Percentiles rank a stretch among this genome's conserved stretches.
phyloP scores from a whole-genome alignment of 257 asterid genomes.

The Solanum pinnatisectum region DNA sequence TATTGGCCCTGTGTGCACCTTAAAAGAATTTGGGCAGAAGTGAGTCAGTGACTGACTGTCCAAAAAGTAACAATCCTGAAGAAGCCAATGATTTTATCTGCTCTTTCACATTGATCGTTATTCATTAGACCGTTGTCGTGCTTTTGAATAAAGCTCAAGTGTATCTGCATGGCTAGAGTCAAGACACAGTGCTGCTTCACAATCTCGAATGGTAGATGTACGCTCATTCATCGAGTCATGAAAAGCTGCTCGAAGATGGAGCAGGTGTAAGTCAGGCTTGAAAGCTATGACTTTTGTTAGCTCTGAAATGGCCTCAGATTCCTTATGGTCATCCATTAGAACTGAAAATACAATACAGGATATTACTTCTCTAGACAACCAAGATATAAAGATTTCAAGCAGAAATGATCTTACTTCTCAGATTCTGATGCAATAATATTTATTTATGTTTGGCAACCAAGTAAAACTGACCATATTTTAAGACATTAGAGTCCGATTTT shows the following conservation, averaged over 20 bases:
- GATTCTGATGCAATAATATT: neutral
- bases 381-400: neutral
- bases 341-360: conserved; percentile 24
- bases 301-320: conserved; percentile 73
- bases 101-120: conserved; percentile 29
- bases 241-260: conserved; percentile 93
- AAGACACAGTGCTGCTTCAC: conserved; percentile 84
- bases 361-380: neutral
- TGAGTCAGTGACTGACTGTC: conserved; percentile 1
- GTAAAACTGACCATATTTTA: neutral
- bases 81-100: conserved; percentile 6
- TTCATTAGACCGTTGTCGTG: conserved; percentile 34
- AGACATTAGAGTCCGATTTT: neutral
- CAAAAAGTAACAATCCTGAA: conserved; percentile 1
- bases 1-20: conserved; percentile 12
- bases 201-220: conserved; percentile 53
- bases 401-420: neutral
- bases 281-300: conserved; percentile 70
- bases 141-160: conserved; percentile 52
- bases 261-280: conserved; percentile 77
- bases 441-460: neutral
- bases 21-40: conserved; percentile 3
- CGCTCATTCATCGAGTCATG: conserved; percentile 71
- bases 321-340: conserved; percentile 90
- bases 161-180: conserved; percentile 71